Evolutionary conservation across 2,329 filamentous ascomycete genomes (phyloP).

Genomic region (Trichoderma sp.): DNA sequence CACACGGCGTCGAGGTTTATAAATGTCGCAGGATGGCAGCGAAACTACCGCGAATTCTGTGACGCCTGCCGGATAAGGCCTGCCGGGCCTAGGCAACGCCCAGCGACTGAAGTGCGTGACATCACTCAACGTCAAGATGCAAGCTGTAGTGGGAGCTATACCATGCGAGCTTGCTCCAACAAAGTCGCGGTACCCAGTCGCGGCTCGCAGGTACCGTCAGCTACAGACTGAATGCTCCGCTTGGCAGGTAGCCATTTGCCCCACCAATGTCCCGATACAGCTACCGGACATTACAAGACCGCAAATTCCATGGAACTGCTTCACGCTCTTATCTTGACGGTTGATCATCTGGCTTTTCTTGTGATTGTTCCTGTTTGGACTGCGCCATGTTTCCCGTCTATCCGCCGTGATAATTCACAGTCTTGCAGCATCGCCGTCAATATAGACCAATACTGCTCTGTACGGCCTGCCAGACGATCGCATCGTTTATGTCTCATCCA

Average conservation of each 20-base stretch:
- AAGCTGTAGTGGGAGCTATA: not conserved
- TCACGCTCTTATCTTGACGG: not conserved
- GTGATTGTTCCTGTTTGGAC: not conserved
- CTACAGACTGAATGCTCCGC: not conserved
- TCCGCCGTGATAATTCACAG: not conserved
- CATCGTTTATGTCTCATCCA: not conserved
- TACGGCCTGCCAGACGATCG: not conserved
- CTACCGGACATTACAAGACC: not conserved
- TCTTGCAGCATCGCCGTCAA: not conserved
- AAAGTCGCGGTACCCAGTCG: constrained; percentile 1
- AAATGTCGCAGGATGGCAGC: constrained; percentile 17
- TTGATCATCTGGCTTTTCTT: not conserved
- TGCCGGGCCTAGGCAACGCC: not conserved
- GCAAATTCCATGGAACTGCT: not conserved
- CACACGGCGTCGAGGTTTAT: not conserved
- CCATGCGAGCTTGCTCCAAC: not conserved
- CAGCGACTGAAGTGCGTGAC: constrained; percentile 13
- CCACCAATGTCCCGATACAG: constrained; percentile 14
- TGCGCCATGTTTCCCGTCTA: not conserved
- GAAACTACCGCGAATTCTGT: not conserved
- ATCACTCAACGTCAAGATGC: constrained; percentile 21
- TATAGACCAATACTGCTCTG: not conserved
- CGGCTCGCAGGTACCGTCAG: not conserved
- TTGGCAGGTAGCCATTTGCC: not conserved
- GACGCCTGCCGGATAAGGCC: constrained; percentile 5